phyloP scores from a whole-genome alignment of 2,329 filamentous ascomycete genomes.

The Cordyceps cicadae region DNA sequence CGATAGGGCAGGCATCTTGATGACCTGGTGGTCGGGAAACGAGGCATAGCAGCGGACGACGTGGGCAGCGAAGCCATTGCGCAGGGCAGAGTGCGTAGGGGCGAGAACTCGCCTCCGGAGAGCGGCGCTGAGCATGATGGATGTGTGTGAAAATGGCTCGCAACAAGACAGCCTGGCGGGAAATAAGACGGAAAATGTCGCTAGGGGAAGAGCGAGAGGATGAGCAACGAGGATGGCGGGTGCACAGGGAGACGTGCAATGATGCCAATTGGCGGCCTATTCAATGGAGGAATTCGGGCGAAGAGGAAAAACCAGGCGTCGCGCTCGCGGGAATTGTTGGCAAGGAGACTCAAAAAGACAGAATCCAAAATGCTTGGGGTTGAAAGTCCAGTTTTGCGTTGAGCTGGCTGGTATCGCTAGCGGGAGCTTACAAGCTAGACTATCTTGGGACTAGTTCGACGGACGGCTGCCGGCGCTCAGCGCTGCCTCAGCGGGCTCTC shows the following conservation, averaged over 20 bases:
- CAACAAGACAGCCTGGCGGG: not conserved
- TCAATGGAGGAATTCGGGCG: not conserved
- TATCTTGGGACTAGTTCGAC: conserved; percentile 4
- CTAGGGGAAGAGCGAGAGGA: not conserved
- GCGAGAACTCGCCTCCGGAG: conserved; percentile 54
- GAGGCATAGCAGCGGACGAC: conserved; percentile 65
- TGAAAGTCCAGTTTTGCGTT: conserved; percentile 13
- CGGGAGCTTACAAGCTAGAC: conserved; percentile 11
- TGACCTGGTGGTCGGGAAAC: conserved; percentile 86
- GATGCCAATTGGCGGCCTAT: conserved; percentile 8
- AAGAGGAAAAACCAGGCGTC: conserved; percentile 6
- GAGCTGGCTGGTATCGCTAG: conserved; percentile 12
- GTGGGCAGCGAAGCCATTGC: conserved; percentile 43
- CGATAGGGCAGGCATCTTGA: conserved; percentile 96
- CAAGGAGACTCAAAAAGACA: conserved; percentile 8
- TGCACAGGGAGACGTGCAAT: not conserved
- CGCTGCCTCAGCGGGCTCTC: not conserved
- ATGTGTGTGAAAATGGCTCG: conserved; percentile 13
- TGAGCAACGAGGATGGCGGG: not conserved
- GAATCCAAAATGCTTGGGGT: conserved; percentile 12
- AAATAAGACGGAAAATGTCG: not conserved
- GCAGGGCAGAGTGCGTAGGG: conserved; percentile 40
- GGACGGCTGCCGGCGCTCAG: conserved; percentile 13
- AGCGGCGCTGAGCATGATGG: conserved; percentile 53
- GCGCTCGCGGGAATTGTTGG: conserved; percentile 12